phyloP scores from a whole-genome alignment of 768 basidiomycete genomes.

The Termitomyces sp. region DNA sequence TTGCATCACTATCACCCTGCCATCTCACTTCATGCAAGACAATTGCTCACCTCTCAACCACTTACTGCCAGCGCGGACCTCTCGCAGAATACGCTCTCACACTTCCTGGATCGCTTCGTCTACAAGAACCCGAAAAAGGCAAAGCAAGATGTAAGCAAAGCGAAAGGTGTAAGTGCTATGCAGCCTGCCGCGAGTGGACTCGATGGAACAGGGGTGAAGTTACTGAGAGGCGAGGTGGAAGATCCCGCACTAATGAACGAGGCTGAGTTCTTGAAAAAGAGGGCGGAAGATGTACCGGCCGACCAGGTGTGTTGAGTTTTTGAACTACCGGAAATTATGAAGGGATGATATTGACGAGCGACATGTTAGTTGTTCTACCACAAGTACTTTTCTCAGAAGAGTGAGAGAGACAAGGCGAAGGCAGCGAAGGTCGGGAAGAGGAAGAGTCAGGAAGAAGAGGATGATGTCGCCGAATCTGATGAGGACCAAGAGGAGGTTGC shows the following conservation, averaged over 20 bases:
- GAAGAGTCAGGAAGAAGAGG: conserved; percentile 28
- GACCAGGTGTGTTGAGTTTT: conserved; percentile 62
- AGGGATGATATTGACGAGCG: neutral
- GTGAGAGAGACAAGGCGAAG: conserved; percentile 48
- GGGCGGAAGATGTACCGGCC: conserved; percentile 70
- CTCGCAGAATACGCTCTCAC: conserved; percentile 86
- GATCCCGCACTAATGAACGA: conserved; percentile 61
- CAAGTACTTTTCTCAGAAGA: conserved; percentile 78
- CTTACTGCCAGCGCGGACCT: conserved; percentile 86
- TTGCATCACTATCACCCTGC: conserved; percentile 89
- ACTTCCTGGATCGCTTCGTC: conserved; percentile 96
- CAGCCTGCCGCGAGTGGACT: conserved; percentile 77
- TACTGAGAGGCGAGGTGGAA: conserved; percentile 55
- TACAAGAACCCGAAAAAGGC: conserved; percentile 92
- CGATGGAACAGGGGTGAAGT: conserved; percentile 67
- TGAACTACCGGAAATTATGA: neutral
- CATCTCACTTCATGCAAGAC: conserved; percentile 78
- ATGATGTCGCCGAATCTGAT: conserved; percentile 36
- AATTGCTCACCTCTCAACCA: conserved; percentile 69
- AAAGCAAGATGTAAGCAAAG: conserved; percentile 28
- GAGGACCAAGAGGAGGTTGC: conserved; percentile 39
- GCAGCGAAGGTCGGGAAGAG: conserved; percentile 32
- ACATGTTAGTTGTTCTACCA: conserved; percentile 78
- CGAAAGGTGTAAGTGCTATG: conserved; percentile 89
- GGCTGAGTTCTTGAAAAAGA: conserved; percentile 66